Base-by-base conservation (phyloP, 192 early-diverging fungal genomes). In the Ambispora gerdemannii region DNA sequence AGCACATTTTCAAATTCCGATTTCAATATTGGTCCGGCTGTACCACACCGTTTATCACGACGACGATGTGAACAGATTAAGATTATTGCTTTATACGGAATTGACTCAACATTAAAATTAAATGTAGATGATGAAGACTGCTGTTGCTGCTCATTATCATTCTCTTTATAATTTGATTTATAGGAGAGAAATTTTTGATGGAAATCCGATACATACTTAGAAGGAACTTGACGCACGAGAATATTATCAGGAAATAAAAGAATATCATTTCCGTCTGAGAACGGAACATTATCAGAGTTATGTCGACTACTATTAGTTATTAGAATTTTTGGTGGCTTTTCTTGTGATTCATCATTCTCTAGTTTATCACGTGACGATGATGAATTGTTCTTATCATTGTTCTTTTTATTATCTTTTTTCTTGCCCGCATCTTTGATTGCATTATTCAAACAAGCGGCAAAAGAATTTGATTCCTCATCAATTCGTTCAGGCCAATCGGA, bases 31-130 rank as follows among this genome's bases (percentile, higher is more conserved):
- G 81, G 78, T 0, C 80, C 85, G 1, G 82, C 82, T 1, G 83
- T 70, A 31, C 83, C 81, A 71, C 85, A 87, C 1, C 83, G 75
- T 70, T 87, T 87, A 67, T 87, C 85, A 49, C 85, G 77, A n/a
- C 71, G 74, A 11, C 68, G 50, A 63, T 87, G 85, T 13, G 85
- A 87, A 67, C 85, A 87, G 28, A 87, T 83, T 67, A 87, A 61
- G 4, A 87, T 72, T 28, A 77, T 76, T 8, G 77, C 76, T 38
- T 70, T 74, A 67, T 81, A 81, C 0, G 73, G 70, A 56, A 78
- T 74, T 20, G 22, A 30, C 24, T 72, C 71, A 0, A 60, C 20
- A 4, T 7, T 4, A 50, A 58, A 61, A 32, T 70, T 60, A 33
- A 30, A 10, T 30, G 33, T 20, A 35, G 22, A 4, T 24, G 15